Percentiles rank a stretch among this genome's conserved stretches.
These are phyloP conservation scores for Mycena belliarum DNA, from an alignment of 768 basidiomycete species.

Conservation along the genomic window DNA sequence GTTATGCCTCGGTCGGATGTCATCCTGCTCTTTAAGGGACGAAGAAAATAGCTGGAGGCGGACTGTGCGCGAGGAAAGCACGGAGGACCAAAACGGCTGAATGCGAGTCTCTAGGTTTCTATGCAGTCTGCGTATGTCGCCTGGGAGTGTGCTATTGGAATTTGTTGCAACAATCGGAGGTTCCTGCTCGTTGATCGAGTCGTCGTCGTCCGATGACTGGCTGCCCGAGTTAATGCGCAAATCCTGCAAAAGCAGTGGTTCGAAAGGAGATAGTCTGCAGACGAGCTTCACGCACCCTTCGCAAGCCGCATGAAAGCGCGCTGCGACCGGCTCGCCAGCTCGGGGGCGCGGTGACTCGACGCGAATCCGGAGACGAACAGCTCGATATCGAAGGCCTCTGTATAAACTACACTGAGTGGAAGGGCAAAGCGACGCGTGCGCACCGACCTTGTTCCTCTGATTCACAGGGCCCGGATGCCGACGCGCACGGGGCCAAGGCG, in stretches of 20 bases:
- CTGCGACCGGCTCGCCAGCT: slow-evolving; percentile 70
- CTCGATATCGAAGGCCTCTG: slow-evolving; percentile 68
- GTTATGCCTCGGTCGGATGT: slow-evolving; percentile 17
- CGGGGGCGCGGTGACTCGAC: slow-evolving; percentile 56
- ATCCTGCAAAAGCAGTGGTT: slow-evolving; percentile 74
- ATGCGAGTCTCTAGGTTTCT: slow-evolving; percentile 77
- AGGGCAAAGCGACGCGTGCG: not conserved
- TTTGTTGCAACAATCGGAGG: slow-evolving; percentile 23
- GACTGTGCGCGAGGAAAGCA: slow-evolving; percentile 62
- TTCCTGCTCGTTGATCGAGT: not conserved
- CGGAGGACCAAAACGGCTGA: slow-evolving; percentile 79
- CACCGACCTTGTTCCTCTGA: slow-evolving; percentile 35
- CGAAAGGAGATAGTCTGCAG: not conserved
- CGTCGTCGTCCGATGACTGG: slow-evolving; percentile 16
- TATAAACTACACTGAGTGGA: not conserved
- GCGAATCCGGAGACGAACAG: slow-evolving; percentile 81
- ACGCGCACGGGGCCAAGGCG: too few species aligned
- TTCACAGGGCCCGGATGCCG: too few species aligned
- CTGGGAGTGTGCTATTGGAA: slow-evolving; percentile 18
- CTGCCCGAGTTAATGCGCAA: slow-evolving; percentile 35
- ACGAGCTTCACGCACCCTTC: slow-evolving; percentile 51
- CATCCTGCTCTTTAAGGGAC: slow-evolving; percentile 29
- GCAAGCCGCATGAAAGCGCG: slow-evolving; percentile 76
- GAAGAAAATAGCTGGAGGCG: slow-evolving; percentile 61
- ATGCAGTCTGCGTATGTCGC: slow-evolving; percentile 55